Evolutionary conservation across 306 rosid species (phyloP).

Genomic region (Carpinus viminea): DNA sequence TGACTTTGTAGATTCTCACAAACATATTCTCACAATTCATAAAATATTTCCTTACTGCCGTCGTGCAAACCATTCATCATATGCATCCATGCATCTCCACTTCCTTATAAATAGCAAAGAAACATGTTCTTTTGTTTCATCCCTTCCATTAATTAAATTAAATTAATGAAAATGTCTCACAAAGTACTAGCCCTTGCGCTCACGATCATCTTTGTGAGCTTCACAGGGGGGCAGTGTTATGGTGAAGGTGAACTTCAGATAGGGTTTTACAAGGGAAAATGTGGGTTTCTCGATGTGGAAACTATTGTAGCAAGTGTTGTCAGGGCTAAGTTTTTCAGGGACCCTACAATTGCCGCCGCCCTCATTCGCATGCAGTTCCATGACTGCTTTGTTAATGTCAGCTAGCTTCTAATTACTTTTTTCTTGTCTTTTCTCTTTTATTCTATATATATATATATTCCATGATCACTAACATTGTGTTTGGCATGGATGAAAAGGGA

Average conservation of each 20-base stretch:
- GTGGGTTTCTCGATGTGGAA: conserved; percentile 33
- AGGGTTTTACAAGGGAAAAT: conserved; percentile 36
- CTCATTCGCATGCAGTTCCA: conserved; percentile 50
- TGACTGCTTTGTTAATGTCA: conserved; percentile 46
- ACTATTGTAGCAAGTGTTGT: background rate
- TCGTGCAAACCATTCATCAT: conserved; percentile 1
- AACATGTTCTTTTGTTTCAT: background rate
- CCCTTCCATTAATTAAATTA: background rate
- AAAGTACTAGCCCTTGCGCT: conserved; percentile 11
- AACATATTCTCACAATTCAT: background rate
- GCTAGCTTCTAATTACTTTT: background rate
- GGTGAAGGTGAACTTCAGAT: conserved; percentile 19
- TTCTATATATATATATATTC: background rate
- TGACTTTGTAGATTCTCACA: background rate
- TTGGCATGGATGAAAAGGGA: conserved; percentile 26
- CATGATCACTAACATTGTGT: background rate
- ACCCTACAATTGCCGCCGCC: conserved; percentile 29
- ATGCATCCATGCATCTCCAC: background rate
- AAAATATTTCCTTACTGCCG: background rate
- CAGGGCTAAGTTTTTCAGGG: background rate
- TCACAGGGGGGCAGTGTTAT: conserved; percentile 14
- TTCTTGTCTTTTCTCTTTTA: background rate
- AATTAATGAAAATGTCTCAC: background rate
- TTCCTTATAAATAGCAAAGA: background rate
- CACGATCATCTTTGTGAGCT: conserved; percentile 20